A percentile compares a stretch with the other conserved stretches of the same genome.
These are phyloP conservation scores for Sporothrix phasma DNA, from an alignment of 2,329 filamentous ascomycete species.

Conservation along the genomic window DNA sequence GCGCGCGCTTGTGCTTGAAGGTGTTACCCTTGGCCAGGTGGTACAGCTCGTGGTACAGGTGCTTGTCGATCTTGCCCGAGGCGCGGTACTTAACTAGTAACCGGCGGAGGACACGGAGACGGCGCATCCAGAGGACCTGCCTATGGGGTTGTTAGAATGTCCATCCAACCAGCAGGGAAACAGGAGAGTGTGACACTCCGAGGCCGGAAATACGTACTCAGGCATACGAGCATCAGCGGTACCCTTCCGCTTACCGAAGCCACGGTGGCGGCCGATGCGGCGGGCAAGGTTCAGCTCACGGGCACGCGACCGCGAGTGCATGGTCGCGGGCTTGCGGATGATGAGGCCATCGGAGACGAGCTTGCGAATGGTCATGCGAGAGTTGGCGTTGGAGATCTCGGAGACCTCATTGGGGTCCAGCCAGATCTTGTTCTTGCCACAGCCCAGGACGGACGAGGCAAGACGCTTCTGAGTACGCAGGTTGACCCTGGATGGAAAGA, in stretches of 20 bases:
- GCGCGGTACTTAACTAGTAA: slow-evolving; percentile 99
- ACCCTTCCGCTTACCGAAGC: slow-evolving; percentile 99
- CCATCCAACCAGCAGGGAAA: background rate
- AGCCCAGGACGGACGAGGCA: slow-evolving; percentile 95
- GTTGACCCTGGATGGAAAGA: slow-evolving; percentile 69
- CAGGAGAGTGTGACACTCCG: background rate
- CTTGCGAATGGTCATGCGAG: slow-evolving; percentile 99
- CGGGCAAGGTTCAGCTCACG: slow-evolving; percentile 90
- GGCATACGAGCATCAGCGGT: slow-evolving; percentile 99
- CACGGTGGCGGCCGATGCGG: slow-evolving; percentile 93
- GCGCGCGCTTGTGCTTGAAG: slow-evolving; percentile 99
- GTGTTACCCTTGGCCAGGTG: slow-evolving; percentile 99
- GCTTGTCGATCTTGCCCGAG: slow-evolving; percentile 99
- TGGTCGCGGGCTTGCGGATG: slow-evolving; percentile 99
- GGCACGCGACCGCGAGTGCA: slow-evolving; percentile 97
- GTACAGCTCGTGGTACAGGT: slow-evolving; percentile 99
- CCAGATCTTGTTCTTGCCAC: slow-evolving; percentile 99
- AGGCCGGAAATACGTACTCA: slow-evolving; percentile 50
- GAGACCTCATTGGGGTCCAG: slow-evolving; percentile 98
- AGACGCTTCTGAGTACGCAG: slow-evolving; percentile 99
- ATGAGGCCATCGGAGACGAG: slow-evolving; percentile 99
- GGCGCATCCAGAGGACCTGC: slow-evolving; percentile 99
- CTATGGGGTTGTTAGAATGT: slow-evolving; percentile 32
- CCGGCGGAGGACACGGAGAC: slow-evolving; percentile 96
- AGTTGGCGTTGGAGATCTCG: slow-evolving; percentile 99